Base-by-base conservation (phyloP, 148 eudicot species). In the Rhododendron vialii region DNA sequence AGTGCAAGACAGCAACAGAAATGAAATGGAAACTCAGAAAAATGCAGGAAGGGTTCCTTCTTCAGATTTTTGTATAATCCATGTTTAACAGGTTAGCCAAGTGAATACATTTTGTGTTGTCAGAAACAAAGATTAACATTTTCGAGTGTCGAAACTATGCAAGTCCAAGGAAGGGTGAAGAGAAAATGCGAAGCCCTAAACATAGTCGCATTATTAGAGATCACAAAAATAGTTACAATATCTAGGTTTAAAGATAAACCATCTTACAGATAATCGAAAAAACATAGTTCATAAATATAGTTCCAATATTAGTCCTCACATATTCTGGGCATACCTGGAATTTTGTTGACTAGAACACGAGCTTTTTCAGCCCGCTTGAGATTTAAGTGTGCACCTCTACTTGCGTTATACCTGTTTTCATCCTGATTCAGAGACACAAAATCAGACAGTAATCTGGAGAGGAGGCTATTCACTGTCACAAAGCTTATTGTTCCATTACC, bases 341-440 rank as follows among this genome's bases (percentile, higher is more conserved):
- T 89, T 89, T 94, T 95, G 89, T 81, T 91, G 86, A 93, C 94
- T 50, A 94, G 61, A 51, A 88, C 84, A 83, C 95, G 95, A 35
- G 95, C 95, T 78, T 92, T 93, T 87, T 94, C 98, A 61, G 98
- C 98, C 15, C 98, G 91, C 85, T 93, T 95, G 28, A 94, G 87
- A 78, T 83, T 92, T 43, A 94, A 89, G 88, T 94, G 98, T 10
- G 94, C 96, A 26, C 98, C 98, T 89, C 96, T 93, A 82, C 96
- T 91, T 41, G 95, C 95, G 87, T 92, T 91, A 79, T 94, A 95
- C 80, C 98, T 92, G 84, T 88, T 89, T 15, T 92, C 95, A 85
- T 93, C 95, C 95, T 92, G 90, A 30, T 80, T 26, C 78, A 80
- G 22, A 71, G 63, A 36, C 41, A 48, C 35, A 80, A 87, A 18